Conservation (phyloP, 495 filamentous ascomycete species). For the Mycothermus thermophilus region DNA sequence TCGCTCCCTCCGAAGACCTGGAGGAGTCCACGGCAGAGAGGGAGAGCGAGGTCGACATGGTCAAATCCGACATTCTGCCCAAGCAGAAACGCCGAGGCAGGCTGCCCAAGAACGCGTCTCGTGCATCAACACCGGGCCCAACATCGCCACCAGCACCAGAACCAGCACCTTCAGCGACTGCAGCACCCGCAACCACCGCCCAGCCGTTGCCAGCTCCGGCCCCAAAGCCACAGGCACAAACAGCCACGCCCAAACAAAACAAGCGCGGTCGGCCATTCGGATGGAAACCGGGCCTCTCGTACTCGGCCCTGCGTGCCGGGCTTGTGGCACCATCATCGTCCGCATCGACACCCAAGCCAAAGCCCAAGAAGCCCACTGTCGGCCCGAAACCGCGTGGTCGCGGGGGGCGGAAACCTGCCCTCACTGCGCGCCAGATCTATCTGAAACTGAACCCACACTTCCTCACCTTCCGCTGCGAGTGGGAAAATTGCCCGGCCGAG, state of each 20-base stretch:
- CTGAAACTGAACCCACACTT: slow-evolving; percentile 14
- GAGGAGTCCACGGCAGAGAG: too few relatives aligned
- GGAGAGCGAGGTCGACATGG: too few relatives aligned
- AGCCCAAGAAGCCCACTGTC: slow-evolving; percentile 7
- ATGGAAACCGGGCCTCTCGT: slow-evolving; percentile 14
- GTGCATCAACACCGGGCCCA: too few relatives aligned
- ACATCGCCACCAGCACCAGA: too few relatives aligned
- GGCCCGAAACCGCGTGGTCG: slow-evolving; percentile 12
- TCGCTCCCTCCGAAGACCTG: not conserved
- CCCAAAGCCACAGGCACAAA: too few relatives aligned
- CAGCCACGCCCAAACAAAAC: slow-evolving; percentile 8
- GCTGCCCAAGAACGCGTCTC: too few relatives aligned
- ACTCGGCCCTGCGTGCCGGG: slow-evolving; percentile 2
- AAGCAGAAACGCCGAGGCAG: too few relatives aligned
- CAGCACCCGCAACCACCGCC: too few relatives aligned
- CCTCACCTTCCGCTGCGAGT: slow-evolving; percentile 23
- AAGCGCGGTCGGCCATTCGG: slow-evolving; percentile 20
- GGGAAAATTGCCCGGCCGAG: slow-evolving; percentile 44
- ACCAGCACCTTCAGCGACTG: too few relatives aligned
- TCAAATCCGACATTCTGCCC: too few relatives aligned
- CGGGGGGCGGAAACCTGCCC: slow-evolving; percentile 11
- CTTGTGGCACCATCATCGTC: not conserved
- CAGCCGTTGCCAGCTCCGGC: too few relatives aligned
- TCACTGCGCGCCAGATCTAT: slow-evolving; percentile 15
- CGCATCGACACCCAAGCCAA: slow-evolving; percentile 5